phyloP scores from a whole-genome alignment of 495 filamentous ascomycete genomes.

The Rhypophila decipiens region DNA sequence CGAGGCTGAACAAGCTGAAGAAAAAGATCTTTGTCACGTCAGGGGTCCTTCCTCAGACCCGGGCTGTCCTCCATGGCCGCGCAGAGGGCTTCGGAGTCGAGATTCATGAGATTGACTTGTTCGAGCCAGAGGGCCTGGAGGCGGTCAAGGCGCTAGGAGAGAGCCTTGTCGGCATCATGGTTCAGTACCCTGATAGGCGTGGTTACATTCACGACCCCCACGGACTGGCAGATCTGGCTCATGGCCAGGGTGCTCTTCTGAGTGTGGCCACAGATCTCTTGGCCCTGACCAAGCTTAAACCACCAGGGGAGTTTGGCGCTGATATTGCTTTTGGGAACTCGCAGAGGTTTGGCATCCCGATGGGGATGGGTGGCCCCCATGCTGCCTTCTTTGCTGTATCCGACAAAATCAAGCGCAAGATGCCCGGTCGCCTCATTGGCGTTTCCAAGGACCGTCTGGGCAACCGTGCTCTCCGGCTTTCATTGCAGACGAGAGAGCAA shows the following conservation, averaged over 20 bases:
- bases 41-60: constrained; percentile 82
- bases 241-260: constrained; percentile 73
- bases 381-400: constrained; percentile 94
- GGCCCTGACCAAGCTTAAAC: constrained; percentile 81
- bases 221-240: constrained; percentile 66
- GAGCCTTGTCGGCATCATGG: constrained; percentile 82
- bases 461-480: constrained; percentile 75
- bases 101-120: constrained; percentile 64
- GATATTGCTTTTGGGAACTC: constrained; percentile 96
- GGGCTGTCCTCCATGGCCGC: constrained; percentile 76
- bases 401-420: constrained; percentile 93
- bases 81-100: constrained; percentile 92
- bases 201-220: constrained; percentile 75
- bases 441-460: constrained; percentile 90
- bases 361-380: constrained; percentile 92
- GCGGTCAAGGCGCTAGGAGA: constrained; percentile 68
- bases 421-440: constrained; percentile 87
- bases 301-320: constrained; percentile 92
- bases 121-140: constrained; percentile 51
- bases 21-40: constrained; percentile 82
- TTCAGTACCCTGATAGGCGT: constrained; percentile 91
- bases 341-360: constrained; percentile 90
- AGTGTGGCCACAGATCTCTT: constrained; percentile 89
- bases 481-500: constrained; percentile 92
- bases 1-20: constrained; percentile 65